A percentile compares a stretch with the other conserved stretches of the same genome.
These are phyloP conservation scores for Cryptococcus sp. DNA, from an alignment of 1,284 basidiomycete species.

Conservation along the genomic window DNA sequence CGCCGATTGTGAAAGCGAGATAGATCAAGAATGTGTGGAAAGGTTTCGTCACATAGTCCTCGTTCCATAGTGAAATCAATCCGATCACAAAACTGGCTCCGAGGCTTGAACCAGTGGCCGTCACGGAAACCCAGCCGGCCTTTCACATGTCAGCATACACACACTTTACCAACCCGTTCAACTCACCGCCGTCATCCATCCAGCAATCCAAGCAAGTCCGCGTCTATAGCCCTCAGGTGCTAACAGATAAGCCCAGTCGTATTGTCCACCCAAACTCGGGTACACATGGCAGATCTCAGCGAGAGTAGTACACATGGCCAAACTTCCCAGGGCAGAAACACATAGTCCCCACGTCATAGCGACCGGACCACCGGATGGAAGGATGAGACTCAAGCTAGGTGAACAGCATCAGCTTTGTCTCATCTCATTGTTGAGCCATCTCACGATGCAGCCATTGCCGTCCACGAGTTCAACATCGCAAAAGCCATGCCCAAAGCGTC, in stretches of 20 bases:
- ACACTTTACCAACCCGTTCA: too few relatives aligned
- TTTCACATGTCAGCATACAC: too few relatives aligned
- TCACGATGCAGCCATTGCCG: slow-evolving; percentile 6
- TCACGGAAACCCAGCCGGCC: too few relatives aligned
- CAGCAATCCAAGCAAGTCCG: too few relatives aligned
- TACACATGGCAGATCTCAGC: slow-evolving; percentile 8
- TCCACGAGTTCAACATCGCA: slow-evolving; percentile 20
- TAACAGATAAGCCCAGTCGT: too few relatives aligned
- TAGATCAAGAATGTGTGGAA: slow-evolving; percentile 18
- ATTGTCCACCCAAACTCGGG: too few relatives aligned
- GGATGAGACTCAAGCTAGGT: slow-evolving; percentile 15
- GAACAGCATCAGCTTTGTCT: neutral
- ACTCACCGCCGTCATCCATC: too few relatives aligned
- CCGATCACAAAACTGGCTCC: too few relatives aligned
- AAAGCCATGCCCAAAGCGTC: slow-evolving; percentile 16
- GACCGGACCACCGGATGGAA: slow-evolving; percentile 37
- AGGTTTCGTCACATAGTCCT: too few relatives aligned
- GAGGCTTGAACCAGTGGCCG: too few relatives aligned
- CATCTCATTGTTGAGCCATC: neutral
- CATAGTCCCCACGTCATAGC: slow-evolving; percentile 41
- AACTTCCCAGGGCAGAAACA: slow-evolving; percentile 27
- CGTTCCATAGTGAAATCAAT: too few relatives aligned
- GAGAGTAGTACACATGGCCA: slow-evolving; percentile 22
- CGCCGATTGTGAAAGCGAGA: slow-evolving; percentile 18
- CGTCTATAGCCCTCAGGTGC: too few relatives aligned